Base-by-base conservation (phyloP, 352 stramenopile genomes). In the Globisporangium apiculatum region DNA sequence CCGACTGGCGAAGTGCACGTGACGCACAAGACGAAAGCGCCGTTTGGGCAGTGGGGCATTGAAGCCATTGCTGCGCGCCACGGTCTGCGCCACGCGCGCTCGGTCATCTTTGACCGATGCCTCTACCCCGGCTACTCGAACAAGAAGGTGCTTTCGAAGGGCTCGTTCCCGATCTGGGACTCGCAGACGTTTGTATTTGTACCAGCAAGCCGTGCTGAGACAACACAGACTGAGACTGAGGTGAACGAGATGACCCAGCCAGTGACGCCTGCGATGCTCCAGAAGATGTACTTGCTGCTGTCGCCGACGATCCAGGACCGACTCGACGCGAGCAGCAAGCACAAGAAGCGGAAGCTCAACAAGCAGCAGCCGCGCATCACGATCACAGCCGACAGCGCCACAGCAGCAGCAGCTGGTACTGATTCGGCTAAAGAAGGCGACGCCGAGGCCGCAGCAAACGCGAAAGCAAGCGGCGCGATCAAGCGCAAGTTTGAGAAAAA, bases 81-180 rank as follows among this genome's bases (percentile, higher is more conserved):
- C 48, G 71, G 66, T 3, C 64, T 94, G 36, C 46, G 53, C 31
- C 82, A 88, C 59, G 52, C 74, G 43, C 85, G 88, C 52, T 87
- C 83, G 36, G 61, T 98, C 31, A 79, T 97, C 24, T 98, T 98
- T 65, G 96, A 99, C 62, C 84, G 89, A 38, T 97, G 76, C 54
- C 63, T 96, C 18, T 91, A 98, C 36, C 83, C 82, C 9, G 91
- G 94, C 6, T 99, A 99, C 75, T 89, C 83, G 50, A 98, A 98
- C 62, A 92, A 97, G 58, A 99, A 99, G 62, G 96, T 97, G 48
- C 72, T 98, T 7, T 92, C 97, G 64, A 93, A 94, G 52, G 95
- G 95, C 24, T 97, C 84, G 38, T 99, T 99, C 71, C 91, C 96
- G 12, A 98, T 96, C 58, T 96, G 96, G 72, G 96, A 99, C 78